Conservation (phyloP, 139 green algal species). For the Picochlorum sp. region DNA sequence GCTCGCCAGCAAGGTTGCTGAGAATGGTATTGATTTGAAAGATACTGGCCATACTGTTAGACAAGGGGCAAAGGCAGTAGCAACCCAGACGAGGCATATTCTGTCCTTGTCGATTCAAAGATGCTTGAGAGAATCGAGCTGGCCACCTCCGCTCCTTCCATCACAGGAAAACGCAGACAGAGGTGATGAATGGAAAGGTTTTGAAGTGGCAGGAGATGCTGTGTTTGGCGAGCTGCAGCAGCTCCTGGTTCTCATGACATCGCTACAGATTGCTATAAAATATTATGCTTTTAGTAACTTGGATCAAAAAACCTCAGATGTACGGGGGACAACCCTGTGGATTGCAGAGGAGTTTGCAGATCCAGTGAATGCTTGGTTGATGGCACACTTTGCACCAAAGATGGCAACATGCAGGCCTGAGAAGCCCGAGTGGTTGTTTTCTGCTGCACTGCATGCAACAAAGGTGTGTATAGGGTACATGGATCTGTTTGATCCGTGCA, state of each 20-base stretch:
- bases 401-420: constrained; percentile 32
- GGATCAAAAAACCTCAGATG: constrained; percentile 6
- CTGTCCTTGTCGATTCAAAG: constrained; percentile 7
- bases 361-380: constrained; percentile 15
- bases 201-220: not conserved
- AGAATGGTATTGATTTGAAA: no score
- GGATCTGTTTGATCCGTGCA: constrained; percentile 27
- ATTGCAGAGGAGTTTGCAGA: constrained; percentile 28
- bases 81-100: no score
- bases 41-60: no score
- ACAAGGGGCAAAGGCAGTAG: no score
- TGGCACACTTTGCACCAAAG: constrained; percentile 21
- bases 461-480: constrained; percentile 9
- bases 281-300: constrained; percentile 10
- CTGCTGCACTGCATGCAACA: constrained; percentile 13
- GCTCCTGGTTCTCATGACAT: constrained; percentile 18
- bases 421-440: constrained; percentile 43
- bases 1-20: no score
- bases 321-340: constrained; percentile 25
- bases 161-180: not conserved
- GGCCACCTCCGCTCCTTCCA: constrained; percentile 1
- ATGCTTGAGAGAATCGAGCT: constrained; percentile 13
- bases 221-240: constrained; percentile 12
- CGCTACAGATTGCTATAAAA: constrained; percentile 22
- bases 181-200: constrained; percentile 1